Evolutionary conservation across 257 asterid genomes (phyloP).

Genomic region (Coffea canephora): DNA sequence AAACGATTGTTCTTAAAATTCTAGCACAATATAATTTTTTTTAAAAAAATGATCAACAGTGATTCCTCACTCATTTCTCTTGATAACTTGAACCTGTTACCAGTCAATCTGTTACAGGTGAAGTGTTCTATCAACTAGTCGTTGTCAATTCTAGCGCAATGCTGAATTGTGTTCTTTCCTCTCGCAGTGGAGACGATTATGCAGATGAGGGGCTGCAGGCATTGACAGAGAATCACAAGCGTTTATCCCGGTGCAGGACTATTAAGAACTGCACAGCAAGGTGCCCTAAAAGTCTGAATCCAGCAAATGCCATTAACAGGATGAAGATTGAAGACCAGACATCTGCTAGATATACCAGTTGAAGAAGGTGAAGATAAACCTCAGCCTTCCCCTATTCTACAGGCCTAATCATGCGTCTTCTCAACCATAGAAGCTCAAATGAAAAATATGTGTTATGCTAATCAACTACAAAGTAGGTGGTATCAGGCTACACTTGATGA

Average conservation of each 20-base stretch:
- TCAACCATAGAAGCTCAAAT: too few species aligned
- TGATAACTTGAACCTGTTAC: too few species aligned
- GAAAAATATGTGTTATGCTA: too few species aligned
- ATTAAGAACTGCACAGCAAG: conserved; percentile 57
- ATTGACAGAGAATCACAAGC: conserved; percentile 31
- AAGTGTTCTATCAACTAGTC: too few species aligned
- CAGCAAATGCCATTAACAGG: conserved; percentile 72
- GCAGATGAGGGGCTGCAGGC: conserved; percentile 59
- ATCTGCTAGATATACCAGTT: conserved; percentile 29
- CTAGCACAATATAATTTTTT: too few species aligned
- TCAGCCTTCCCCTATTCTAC: background rate
- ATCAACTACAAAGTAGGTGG: background rate
- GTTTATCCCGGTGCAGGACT: conserved; percentile 63
- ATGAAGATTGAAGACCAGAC: conserved; percentile 68
- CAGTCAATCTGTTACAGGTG: too few species aligned
- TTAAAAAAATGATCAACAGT: background rate
- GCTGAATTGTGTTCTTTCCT: background rate
- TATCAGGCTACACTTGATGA: background rate
- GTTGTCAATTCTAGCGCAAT: too few species aligned
- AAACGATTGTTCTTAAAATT: background rate
- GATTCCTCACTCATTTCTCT: too few species aligned
- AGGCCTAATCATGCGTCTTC: background rate
- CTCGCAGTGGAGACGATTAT: conserved; percentile 64
- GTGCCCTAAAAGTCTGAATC: conserved; percentile 71
- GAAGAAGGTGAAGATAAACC: conserved; percentile 37